A percentile compares a stretch with the other conserved stretches of the same genome.
phyloP scores from a whole-genome alignment of 805 yeast genomes.

The Candida argentea region DNA sequence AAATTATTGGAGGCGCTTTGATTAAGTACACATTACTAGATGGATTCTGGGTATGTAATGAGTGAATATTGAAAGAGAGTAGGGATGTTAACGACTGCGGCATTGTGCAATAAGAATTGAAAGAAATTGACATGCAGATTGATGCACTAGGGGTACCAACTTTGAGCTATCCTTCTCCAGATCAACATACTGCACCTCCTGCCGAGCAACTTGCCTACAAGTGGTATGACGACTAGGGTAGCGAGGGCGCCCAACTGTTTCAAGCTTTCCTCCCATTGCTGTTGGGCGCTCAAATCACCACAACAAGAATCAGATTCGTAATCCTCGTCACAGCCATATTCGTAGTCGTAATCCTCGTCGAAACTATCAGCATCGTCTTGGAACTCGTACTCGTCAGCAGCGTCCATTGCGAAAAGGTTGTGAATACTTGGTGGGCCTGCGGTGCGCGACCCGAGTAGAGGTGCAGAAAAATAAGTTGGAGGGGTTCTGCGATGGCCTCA shows the following conservation, averaged over 20 bases:
- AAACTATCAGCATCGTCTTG: slow-evolving; percentile 3
- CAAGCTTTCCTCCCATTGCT: slow-evolving; percentile 67
- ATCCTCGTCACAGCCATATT: slow-evolving; percentile 6
- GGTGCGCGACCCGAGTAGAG: too few species aligned
- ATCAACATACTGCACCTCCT: slow-evolving; percentile 34
- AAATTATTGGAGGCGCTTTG: slow-evolving; percentile 16
- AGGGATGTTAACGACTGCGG: neutral
- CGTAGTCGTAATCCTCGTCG: slow-evolving; percentile 4
- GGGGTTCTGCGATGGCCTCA: too few species aligned
- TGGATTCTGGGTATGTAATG: neutral
- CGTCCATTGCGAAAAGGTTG: neutral
- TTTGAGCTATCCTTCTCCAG: slow-evolving; percentile 27
- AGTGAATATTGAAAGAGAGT: too few species aligned
- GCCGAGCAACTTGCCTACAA: slow-evolving; percentile 59
- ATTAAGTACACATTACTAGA: neutral
- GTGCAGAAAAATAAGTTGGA: too few species aligned
- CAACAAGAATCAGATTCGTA: slow-evolving; percentile 7
- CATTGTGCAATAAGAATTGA: neutral
- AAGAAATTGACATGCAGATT: too few species aligned
- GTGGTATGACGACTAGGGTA: slow-evolving; percentile 52
- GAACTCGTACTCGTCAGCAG: slow-evolving; percentile 2
- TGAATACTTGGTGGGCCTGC: too few species aligned
- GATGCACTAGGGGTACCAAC: slow-evolving; percentile 19
- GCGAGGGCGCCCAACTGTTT: slow-evolving; percentile 49
- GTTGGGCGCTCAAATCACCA: slow-evolving; percentile 39